Percentiles rank a stretch among this genome's conserved stretches.
These are phyloP conservation scores for Eucalyptus albens DNA, from an alignment of 345 rosid species.

Conservation along the genomic window DNA sequence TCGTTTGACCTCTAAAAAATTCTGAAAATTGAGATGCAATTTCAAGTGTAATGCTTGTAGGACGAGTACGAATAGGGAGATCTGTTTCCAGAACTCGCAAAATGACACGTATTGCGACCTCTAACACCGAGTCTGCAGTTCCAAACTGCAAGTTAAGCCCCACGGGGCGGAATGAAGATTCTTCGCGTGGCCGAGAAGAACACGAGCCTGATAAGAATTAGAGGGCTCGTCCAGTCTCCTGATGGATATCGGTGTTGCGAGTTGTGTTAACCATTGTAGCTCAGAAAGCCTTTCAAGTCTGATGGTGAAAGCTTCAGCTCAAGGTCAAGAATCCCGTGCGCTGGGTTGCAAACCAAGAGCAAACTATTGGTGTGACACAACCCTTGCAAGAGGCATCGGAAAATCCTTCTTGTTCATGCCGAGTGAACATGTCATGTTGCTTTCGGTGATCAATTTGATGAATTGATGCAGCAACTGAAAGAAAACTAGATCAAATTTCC, in stretches of 20 bases:
- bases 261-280: not conserved
- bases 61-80: not conserved
- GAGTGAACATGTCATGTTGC: not conserved
- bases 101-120: not conserved
- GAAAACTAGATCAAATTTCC: not conserved
- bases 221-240: not conserved
- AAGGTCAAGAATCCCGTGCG: not conserved
- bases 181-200: not conserved
- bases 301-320: not conserved
- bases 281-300: not conserved
- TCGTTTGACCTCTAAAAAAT: not conserved
- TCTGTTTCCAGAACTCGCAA: not conserved
- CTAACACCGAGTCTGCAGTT: not conserved
- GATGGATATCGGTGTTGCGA: not conserved
- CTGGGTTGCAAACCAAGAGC: not conserved
- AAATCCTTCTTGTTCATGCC: not conserved
- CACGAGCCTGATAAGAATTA: not conserved
- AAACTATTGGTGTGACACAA: not conserved
- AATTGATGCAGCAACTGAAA: not conserved
- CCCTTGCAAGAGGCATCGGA: not conserved
- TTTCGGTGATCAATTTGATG: not conserved
- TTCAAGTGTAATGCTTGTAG: not conserved
- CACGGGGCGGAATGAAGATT: not conserved
- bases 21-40: not conserved
- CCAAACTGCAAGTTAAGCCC: not conserved